Evolutionary conservation across 164 flowering plant genomes (phyloP).

Genomic region (Tinospora cordifolia): DNA sequence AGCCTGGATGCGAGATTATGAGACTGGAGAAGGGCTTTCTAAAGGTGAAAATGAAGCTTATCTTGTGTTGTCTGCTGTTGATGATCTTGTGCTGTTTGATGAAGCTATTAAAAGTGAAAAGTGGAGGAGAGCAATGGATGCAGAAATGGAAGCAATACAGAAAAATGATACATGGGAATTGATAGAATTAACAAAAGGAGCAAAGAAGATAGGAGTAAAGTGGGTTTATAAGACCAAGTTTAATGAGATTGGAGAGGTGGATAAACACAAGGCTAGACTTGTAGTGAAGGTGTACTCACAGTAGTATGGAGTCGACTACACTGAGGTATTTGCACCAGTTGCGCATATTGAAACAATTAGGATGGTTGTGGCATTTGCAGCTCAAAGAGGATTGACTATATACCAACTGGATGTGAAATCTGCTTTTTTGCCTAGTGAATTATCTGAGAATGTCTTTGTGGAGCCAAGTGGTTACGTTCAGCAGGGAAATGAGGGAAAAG

Average conservation of each 20-base stretch:
- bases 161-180: too few relatives aligned
- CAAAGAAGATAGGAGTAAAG: too few relatives aligned
- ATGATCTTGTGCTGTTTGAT: not conserved
- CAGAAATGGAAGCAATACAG: too few relatives aligned
- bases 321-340: conserved; percentile 2
- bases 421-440: not conserved
- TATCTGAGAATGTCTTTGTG: not conserved
- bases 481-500: too few relatives aligned
- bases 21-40: not conserved
- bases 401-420: conserved; percentile 3
- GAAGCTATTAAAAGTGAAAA: too few relatives aligned
- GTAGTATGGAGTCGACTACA: not conserved
- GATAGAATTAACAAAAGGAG: too few relatives aligned
- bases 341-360: not conserved
- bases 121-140: too few relatives aligned
- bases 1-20: conserved; percentile 1
- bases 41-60: not conserved
- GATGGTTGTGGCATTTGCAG: not conserved
- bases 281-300: not conserved
- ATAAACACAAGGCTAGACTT: not conserved
- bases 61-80: not conserved
- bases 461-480: not conserved
- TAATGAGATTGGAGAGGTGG: too few relatives aligned
- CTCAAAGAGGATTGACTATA: not conserved
- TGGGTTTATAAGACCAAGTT: too few relatives aligned